phyloP scores from a whole-genome alignment of 208 protist species.

The Acanthamoeba healyi region DNA sequence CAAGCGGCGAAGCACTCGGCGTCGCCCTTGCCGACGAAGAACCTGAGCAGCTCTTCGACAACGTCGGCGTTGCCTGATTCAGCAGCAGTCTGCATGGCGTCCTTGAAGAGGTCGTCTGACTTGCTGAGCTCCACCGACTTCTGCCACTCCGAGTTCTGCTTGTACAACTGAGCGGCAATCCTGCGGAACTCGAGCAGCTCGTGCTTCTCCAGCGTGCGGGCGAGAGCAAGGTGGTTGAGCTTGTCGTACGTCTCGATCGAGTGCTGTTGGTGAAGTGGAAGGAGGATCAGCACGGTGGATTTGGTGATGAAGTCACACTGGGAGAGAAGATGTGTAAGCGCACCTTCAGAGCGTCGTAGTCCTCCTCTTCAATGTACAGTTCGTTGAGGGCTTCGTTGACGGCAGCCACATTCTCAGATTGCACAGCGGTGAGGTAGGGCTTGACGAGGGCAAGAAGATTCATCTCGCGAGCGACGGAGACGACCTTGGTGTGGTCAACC shows the following conservation, averaged over 20 bases:
- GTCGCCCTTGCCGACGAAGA: conserved; percentile 97
- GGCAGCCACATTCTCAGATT: conserved; percentile 92
- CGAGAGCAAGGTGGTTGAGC: conserved; percentile 98
- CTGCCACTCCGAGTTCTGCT: conserved; percentile 93
- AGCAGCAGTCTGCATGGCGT: conserved; percentile 98
- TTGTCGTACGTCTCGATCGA: conserved; percentile 97
- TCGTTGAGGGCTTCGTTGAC: conserved; percentile 99
- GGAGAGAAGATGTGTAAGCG: too few species aligned
- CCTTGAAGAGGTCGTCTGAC: conserved; percentile 98
- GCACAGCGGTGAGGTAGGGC: conserved; percentile 96
- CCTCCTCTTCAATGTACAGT: conserved; percentile 99
- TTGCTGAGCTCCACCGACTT: conserved; percentile 97
- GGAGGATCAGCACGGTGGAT: background rate
- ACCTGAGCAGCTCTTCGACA: conserved; percentile 96
- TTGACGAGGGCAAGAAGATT: conserved; percentile 96
- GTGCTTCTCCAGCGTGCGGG: conserved; percentile 97
- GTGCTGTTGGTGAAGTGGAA: conserved; percentile 81
- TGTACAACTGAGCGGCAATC: conserved; percentile 98
- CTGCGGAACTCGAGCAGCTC: conserved; percentile 99
- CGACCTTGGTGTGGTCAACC: conserved; percentile 98
- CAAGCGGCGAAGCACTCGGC: conserved; percentile 96
- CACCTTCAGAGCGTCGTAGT: conserved; percentile 97
- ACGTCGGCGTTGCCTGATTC: conserved; percentile 94
- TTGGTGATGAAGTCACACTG: background rate
- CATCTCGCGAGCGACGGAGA: conserved; percentile 92